Evolutionary conservation across 2,329 filamentous ascomycete species (phyloP), one percentile per base, ranked within the genome.

Genomic region (Phialophora macrospora): DNA sequence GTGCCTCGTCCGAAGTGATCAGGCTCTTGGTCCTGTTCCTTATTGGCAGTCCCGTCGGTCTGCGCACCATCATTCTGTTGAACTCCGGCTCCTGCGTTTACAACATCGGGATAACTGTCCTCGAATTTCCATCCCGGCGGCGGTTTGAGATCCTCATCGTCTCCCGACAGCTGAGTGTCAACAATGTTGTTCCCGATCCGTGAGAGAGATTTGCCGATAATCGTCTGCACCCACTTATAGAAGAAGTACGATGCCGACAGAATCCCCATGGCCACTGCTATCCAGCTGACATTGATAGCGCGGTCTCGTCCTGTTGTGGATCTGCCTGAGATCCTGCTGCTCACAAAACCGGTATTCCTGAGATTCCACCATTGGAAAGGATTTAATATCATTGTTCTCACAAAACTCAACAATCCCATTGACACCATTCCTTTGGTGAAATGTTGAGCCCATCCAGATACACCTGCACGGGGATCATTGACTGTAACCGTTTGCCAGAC

Each of bases 351-450:
- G 49, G 84, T 85, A 48, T 83, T 82, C 26, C 93, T 85, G 55
- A 96, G 74, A 74, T 91, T 90, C 82, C 88, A 90, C 85, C 89
- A 92, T 61, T 92, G 85, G 80, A 88, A 93, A 1, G 94, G 87
- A 14, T 73, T 87, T 74, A 93, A 82, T 17, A 88, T 85, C 57
- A 96, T 82, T 30, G 90, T 89, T 78, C 97, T 97, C 63, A 93
- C 76, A 66, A 96, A 90, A 0, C 94, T 93, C 20, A 98, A 80
- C 6, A 98, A 80, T 7, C 95, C 95, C 57, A 98, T 84, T 4
- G 92, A 94, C n/a, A 94, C 89, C 71, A 97, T 83, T 0, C 95
- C 95, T 77, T 97, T 97, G 64, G 90, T 69, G 71, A 97, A 95
- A 75, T 99, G 95, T 72, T 91, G 87, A 6, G 82, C 73, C 94